phyloP scores from a whole-genome alignment of 2,329 filamentous ascomycete genomes.

The Chrysoporthe puriensis region DNA sequence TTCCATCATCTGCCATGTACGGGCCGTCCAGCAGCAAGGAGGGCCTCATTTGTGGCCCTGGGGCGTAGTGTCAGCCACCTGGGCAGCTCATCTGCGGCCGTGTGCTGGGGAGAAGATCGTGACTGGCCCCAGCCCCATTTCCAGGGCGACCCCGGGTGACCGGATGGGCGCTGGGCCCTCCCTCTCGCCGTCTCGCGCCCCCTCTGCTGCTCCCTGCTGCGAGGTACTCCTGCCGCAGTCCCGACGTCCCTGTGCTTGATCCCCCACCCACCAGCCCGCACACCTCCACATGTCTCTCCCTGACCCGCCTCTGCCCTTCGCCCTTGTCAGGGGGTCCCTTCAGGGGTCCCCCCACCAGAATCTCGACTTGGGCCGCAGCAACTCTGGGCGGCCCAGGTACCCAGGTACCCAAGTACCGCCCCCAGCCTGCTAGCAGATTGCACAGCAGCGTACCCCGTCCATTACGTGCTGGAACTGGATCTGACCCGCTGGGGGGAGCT shows the following conservation, averaged over 20 bases:
- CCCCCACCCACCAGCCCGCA: conserved; percentile 18
- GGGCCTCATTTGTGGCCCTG: not conserved
- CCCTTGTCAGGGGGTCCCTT: conserved; percentile 16
- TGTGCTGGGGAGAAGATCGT: not conserved
- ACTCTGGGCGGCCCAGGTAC: conserved; percentile 11
- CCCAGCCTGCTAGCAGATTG: conserved; percentile 5
- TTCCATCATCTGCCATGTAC: not conserved
- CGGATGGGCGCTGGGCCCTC: not conserved
- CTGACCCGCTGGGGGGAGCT: conserved; percentile 20
- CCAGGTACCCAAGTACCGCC: conserved; percentile 20
- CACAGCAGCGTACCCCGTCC: conserved; percentile 22
- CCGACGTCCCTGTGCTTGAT: conserved; percentile 13
- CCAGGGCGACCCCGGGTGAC: not conserved
- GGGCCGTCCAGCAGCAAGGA: not conserved
- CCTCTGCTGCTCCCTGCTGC: not conserved
- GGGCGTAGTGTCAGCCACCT: not conserved
- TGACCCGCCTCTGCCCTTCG: conserved; percentile 20
- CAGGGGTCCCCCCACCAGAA: conserved; percentile 27
- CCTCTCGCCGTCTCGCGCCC: not conserved
- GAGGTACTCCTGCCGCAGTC: conserved; percentile 18
- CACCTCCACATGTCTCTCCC: conserved; percentile 27
- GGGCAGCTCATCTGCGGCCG: not conserved
- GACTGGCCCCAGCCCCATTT: not conserved
- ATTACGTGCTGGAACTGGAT: conserved; percentile 29
- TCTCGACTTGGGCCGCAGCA: conserved; percentile 13